Percentiles rank a stretch among this genome's conserved stretches.
These are phyloP conservation scores for Bretschneidera sinensis DNA, from an alignment of 345 rosid genomes.

Conservation along the genomic window DNA sequence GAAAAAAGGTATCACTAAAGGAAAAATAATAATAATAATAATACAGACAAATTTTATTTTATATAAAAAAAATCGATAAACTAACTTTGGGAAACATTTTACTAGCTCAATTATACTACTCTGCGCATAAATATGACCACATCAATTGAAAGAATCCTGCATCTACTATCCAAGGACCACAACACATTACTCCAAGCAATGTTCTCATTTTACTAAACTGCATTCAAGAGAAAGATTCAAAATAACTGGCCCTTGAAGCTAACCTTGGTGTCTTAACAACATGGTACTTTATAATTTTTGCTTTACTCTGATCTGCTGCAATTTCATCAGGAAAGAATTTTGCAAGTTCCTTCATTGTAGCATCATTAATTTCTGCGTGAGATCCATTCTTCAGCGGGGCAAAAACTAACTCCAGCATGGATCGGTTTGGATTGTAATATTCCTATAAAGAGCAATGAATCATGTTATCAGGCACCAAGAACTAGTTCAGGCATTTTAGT, in stretches of 20 bases:
- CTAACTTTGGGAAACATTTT: no score
- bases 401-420: constrained; percentile 95
- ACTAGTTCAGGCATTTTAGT: neutral
- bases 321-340: constrained; percentile 91
- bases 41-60: no score
- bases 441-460: constrained; percentile 38
- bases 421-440: constrained; percentile 78
- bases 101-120: no score
- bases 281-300: constrained; percentile 81
- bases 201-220: no score
- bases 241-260: constrained; percentile 17
- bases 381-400: constrained; percentile 99
- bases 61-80: neutral
- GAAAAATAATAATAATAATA: neutral
- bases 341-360: constrained; percentile 90
- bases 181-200: no score
- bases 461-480: constrained; percentile 8
- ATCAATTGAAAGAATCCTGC: no score
- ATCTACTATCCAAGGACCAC: no score
- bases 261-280: constrained; percentile 94
- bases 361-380: constrained; percentile 76
- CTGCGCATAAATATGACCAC: no score
- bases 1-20: neutral
- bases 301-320: constrained; percentile 86
- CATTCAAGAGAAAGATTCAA: neutral